Conservation (phyloP, 2,329 filamentous ascomycete genomes). For the Penicillium corylophilum region DNA sequence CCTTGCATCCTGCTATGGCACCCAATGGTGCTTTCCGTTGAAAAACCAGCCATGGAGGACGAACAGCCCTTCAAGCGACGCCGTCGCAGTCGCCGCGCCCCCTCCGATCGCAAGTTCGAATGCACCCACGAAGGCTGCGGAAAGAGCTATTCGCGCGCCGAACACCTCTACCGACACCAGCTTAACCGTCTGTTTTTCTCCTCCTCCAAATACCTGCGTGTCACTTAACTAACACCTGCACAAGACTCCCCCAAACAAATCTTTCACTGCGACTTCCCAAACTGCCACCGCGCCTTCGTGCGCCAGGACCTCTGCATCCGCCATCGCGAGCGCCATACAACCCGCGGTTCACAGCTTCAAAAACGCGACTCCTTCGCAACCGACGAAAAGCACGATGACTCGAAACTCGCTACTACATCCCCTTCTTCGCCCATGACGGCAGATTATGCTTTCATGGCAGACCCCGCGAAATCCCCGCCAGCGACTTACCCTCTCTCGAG, state of each 20-base stretch:
- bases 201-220: not conserved
- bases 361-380: slow-evolving; percentile 48
- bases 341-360: slow-evolving; percentile 54
- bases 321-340: slow-evolving; percentile 76
- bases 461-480: slow-evolving; percentile 17
- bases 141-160: slow-evolving; percentile 93
- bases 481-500: slow-evolving; percentile 21
- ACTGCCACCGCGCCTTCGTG: slow-evolving; percentile 87
- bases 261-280: slow-evolving; percentile 87
- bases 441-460: slow-evolving; percentile 18
- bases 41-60: slow-evolving; percentile 18
- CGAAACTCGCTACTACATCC: slow-evolving; percentile 16
- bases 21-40: slow-evolving; percentile 12
- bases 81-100: slow-evolving; percentile 46
- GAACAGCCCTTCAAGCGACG: slow-evolving; percentile 40
- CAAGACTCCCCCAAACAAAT: slow-evolving; percentile 90
- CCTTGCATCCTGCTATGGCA: slow-evolving; percentile 16
- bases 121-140: slow-evolving; percentile 85
- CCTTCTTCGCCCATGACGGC: slow-evolving; percentile 24
- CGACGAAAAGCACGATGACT: slow-evolving; percentile 15
- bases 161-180: slow-evolving; percentile 95
- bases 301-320: slow-evolving; percentile 88
- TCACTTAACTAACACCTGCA: slow-evolving; percentile 1
- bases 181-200: slow-evolving; percentile 69
- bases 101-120: slow-evolving; percentile 61